A percentile compares a stretch with the other conserved stretches of the same genome.
Evolutionary conservation across 495 filamentous ascomycete genomes (phyloP).

Genomic region (Mytilinidion resinicola): DNA sequence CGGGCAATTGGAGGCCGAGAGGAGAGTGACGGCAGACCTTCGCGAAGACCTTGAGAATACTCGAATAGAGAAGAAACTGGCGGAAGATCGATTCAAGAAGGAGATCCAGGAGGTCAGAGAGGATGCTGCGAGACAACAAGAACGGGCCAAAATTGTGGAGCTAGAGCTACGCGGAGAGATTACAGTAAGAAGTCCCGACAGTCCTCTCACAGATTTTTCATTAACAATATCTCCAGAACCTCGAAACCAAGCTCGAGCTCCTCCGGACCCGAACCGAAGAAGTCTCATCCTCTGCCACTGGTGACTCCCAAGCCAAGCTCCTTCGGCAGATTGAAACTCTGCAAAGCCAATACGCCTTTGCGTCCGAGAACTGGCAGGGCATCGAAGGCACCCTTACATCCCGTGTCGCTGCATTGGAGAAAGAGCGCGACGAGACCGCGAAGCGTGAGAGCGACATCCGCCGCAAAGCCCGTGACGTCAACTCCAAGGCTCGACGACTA

Average conservation of each 20-base stretch:
- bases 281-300: conserved; percentile 69
- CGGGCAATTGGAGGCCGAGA: conserved; percentile 65
- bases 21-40: conserved; percentile 57
- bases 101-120: conserved; percentile 66
- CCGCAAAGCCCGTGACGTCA: conserved; percentile 77
- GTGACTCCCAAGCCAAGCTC: conserved; percentile 84
- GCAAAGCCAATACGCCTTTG: conserved; percentile 89
- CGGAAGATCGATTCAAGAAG: conserved; percentile 59
- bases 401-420: conserved; percentile 69
- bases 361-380: conserved; percentile 95
- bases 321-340: conserved; percentile 91
- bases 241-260: conserved; percentile 88
- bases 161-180: conserved; percentile 79
- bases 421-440: conserved; percentile 79
- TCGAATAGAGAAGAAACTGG: conserved; percentile 70
- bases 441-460: conserved; percentile 78
- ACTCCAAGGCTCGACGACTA: conserved; percentile 62
- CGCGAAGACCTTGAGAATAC: conserved; percentile 64
- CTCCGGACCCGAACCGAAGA: conserved; percentile 84
- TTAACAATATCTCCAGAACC: conserved; percentile 41
- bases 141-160: conserved; percentile 63
- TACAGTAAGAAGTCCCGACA: conserved; percentile 35
- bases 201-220: not conserved
- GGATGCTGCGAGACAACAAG: conserved; percentile 66
- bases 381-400: conserved; percentile 78